Percentiles rank a stretch among this genome's conserved stretches.
phyloP scores from a whole-genome alignment of 139 green algal genomes.

The Spirogloea muscicola region DNA sequence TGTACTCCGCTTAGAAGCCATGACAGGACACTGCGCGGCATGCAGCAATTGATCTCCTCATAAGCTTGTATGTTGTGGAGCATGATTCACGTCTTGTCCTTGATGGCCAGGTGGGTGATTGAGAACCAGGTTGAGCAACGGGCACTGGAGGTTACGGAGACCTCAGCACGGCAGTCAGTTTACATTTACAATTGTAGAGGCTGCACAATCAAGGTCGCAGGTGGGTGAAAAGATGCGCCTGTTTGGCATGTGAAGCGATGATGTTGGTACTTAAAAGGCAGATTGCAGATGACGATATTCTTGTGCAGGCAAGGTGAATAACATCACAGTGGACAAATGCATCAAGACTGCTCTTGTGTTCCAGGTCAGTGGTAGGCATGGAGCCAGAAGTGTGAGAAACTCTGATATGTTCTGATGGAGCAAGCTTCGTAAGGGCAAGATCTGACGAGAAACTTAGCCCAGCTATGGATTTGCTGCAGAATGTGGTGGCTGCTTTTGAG shows the following conservation, averaged over 20 bases:
- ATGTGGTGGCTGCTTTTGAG: no score
- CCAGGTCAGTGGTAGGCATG: conserved; percentile 15
- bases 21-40: no score
- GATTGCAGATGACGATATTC: no score
- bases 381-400: no score
- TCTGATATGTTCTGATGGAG: no score
- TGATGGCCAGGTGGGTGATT: conserved; percentile 76
- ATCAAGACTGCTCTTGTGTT: conserved; percentile 75
- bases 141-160: conserved; percentile 66
- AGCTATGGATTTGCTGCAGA: no score
- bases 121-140: conserved; percentile 74
- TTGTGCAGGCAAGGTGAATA: conserved; percentile 84
- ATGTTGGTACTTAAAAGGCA: not conserved
- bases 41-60: no score
- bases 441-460: no score
- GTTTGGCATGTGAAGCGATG: not conserved
- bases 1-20: no score
- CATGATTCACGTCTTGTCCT: no score
- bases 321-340: conserved; percentile 90
- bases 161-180: conserved; percentile 72
- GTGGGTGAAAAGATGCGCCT: conserved; percentile 14
- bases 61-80: no score
- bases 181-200: conserved; percentile 88
- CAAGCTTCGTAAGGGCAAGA: no score
- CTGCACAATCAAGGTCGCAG: conserved; percentile 54